phyloP scores from a whole-genome alignment of 2,329 filamentous ascomycete species.

The Scleromitrula shiraiana region DNA sequence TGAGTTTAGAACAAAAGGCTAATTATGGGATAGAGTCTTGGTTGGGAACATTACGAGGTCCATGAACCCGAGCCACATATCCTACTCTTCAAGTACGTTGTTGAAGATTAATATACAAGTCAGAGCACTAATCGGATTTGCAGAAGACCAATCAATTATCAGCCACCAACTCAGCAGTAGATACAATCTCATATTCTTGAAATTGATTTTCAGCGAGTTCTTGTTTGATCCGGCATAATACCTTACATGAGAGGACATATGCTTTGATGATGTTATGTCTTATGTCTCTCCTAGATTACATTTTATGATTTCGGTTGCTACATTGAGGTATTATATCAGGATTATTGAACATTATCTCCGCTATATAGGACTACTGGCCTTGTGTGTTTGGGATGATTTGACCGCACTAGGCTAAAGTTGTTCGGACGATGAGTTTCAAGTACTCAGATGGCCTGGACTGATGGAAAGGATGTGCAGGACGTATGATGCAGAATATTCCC shows the following conservation, averaged over 20 bases:
- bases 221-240: conserved; percentile 22
- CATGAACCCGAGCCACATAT: conserved; percentile 99
- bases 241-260: conserved; percentile 17
- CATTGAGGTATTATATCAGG: conserved; percentile 28
- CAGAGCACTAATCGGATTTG: conserved; percentile 9
- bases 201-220: conserved; percentile 21
- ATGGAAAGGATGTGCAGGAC: not conserved
- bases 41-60: conserved; percentile 99
- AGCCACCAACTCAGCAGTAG: conserved; percentile 22
- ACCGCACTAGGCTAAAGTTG: not conserved
- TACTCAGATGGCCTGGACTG: not conserved
- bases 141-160: conserved; percentile 28
- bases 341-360: conserved; percentile 22
- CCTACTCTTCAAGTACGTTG: conserved; percentile 87
- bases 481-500: not conserved
- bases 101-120: not conserved
- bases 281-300: conserved; percentile 25
- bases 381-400: conserved; percentile 6
- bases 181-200: not conserved
- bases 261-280: conserved; percentile 30
- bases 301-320: conserved; percentile 18
- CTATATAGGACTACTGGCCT: conserved; percentile 10
- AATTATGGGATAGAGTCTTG: conserved; percentile 62
- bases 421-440: not conserved
- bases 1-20: not conserved